Evolutionary conservation across 2,329 filamentous ascomycete genomes (phyloP).

Genomic region (Ceratocystis ficicola): DNA sequence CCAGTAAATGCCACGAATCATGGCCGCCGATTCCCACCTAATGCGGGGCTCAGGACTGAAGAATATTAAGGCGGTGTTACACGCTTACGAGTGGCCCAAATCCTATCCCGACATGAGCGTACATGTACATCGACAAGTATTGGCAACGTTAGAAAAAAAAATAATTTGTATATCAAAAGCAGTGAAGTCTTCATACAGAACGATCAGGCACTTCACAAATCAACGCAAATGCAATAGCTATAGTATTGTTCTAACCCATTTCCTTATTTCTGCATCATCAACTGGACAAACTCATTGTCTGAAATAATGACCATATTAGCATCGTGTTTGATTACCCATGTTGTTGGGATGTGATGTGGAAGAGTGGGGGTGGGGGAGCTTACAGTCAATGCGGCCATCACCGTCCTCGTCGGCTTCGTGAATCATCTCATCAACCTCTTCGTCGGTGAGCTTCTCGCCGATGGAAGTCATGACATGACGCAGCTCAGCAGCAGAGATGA

Average conservation of each 20-base stretch:
- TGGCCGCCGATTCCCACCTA: neutral
- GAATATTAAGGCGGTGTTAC: neutral
- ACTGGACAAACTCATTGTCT: conserved; percentile 90
- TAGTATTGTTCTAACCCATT: conserved; percentile 10
- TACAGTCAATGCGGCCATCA: conserved; percentile 80
- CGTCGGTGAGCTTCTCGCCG: conserved; percentile 80
- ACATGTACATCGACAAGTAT: neutral
- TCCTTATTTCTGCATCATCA: conserved; percentile 87
- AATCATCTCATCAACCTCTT: conserved; percentile 90
- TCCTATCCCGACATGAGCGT: neutral
- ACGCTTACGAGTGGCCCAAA: neutral
- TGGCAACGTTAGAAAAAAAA: neutral
- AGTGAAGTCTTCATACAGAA: neutral
- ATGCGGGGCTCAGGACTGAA: neutral
- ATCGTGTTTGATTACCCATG: conserved; percentile 24
- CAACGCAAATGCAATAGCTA: conserved; percentile 15
- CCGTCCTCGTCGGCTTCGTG: conserved; percentile 82
- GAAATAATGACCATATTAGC: neutral
- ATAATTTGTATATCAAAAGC: neutral
- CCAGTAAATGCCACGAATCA: neutral
- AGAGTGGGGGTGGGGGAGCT: conserved; percentile 26
- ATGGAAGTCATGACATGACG: conserved; percentile 89
- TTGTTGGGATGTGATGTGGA: conserved; percentile 20
- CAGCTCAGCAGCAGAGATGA: conserved; percentile 78
- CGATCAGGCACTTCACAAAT: conserved; percentile 8